Base-by-base conservation (phyloP, 352 stramenopile genomes). In the Thalassiosira mediterranea region DNA sequence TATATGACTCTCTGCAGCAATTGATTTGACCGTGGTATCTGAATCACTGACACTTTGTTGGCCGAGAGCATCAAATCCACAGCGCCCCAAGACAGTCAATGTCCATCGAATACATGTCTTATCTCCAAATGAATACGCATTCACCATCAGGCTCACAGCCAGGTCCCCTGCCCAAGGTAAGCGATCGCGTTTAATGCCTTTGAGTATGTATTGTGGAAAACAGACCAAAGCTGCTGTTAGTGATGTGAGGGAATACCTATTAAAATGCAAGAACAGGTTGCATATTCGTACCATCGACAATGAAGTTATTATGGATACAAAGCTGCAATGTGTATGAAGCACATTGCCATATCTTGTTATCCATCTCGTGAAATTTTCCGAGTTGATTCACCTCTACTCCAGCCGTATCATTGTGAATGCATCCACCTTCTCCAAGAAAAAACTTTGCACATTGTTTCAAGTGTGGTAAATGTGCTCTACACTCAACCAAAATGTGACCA, bases 271-370 rank as follows among this genome's bases (percentile, higher is more conserved):
- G n/a, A n/a, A n/a, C n/a, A n/a, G n/a, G n/a, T n/a, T n/a, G n/a
- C n/a, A n/a, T n/a, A n/a, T n/a, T n/a, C n/a, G n/a, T n/a, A n/a
- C 73, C 73, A 63, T 82, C 73, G 3, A 82, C 48, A 17, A 82
- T 53, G 29, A 82, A 82, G 32, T 77, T 72, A 53, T 74, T 21
- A 48, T 78, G 59, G 10, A 64, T 59, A 34, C 73, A 82, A 0
- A 64, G 25, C 28, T 68, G 52, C 26, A 82, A 40, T 42, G 73
- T 82, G 21, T 67, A 59, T 7, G 31, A 25, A 25, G 73, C 21
- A 29, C 13, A 32, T 34, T 64, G 49, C 73, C 73, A 78, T 74
- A 82, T 82, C 56, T 61, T 72, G 23, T 64, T 23, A 40, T 66
- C 46, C 7, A 66, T 25, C 25, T 44, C 3, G 7, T 21, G n/a